phyloP scores from a whole-genome alignment of 106 monocot species.

The Acorus calamus region DNA sequence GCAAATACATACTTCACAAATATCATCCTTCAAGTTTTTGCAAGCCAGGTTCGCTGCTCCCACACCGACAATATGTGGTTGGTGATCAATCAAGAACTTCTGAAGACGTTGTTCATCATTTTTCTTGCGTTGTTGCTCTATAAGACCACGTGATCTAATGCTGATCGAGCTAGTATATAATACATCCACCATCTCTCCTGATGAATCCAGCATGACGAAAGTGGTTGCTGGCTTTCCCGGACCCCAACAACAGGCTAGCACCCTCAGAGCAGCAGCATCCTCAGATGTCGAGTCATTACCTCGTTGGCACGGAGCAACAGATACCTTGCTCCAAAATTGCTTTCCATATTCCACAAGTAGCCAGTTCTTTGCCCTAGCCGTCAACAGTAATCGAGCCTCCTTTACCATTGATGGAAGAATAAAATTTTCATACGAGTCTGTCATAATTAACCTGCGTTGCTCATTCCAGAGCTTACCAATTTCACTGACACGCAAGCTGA shows the following conservation, averaged over 20 bases:
- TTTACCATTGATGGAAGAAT: conserved; percentile 93
- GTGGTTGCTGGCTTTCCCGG: conserved; percentile 90
- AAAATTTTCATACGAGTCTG: conserved; percentile 59
- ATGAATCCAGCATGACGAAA: conserved; percentile 90
- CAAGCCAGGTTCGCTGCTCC: conserved; percentile 75
- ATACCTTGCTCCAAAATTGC: conserved; percentile 76
- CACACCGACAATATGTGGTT: conserved; percentile 75
- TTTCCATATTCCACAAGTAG: conserved; percentile 80
- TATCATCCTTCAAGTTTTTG: conserved; percentile 82
- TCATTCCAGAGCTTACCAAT: conserved; percentile 87
- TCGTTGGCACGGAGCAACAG: conserved; percentile 68
- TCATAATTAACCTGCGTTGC: conserved; percentile 70
- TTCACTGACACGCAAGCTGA: conserved; percentile 77
- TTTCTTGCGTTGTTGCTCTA: conserved; percentile 77
- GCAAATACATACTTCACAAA: conserved; percentile 59
- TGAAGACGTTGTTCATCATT: conserved; percentile 74
- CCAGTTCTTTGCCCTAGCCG: conserved; percentile 70
- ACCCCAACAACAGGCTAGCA: conserved; percentile 96
- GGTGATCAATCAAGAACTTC: conserved; percentile 87
- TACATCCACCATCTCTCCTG: conserved; percentile 91
- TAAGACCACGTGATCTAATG: conserved; percentile 64
- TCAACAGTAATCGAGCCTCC: conserved; percentile 69
- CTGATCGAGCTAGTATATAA: conserved; percentile 84
- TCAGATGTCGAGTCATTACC: conserved; percentile 34
- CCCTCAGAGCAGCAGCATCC: conserved; percentile 55